Evolutionary conservation across 768 basidiomycete genomes (phyloP).

Genomic region (Mycena leptocephala): DNA sequence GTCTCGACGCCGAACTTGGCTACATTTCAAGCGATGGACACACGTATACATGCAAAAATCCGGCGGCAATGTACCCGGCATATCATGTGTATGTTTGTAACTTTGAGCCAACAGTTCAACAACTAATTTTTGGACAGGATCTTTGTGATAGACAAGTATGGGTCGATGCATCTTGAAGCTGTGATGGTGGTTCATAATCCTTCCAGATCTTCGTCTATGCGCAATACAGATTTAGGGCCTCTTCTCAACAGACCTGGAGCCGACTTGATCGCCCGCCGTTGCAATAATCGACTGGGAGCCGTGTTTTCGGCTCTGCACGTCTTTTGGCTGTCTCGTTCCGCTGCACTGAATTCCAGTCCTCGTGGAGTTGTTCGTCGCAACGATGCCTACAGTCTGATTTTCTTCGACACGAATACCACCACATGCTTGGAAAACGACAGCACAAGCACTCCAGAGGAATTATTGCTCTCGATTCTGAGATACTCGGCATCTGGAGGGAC

Average conservation of each 20-base stretch:
- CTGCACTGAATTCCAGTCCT: conserved; percentile 46
- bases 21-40: conserved; percentile 75
- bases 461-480: conserved; percentile 57
- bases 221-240: conserved; percentile 56
- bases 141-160: conserved; percentile 69
- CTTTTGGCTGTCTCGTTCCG: conserved; percentile 71
- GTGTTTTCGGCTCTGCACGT: conserved; percentile 70
- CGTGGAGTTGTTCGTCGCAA: conserved; percentile 44
- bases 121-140: conserved; percentile 22
- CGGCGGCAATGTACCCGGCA: conserved; percentile 65
- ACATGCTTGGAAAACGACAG: conserved; percentile 63
- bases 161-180: no score
- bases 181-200: background rate
- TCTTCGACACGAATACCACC: conserved; percentile 54
- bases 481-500: conserved; percentile 56
- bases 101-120: background rate
- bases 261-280: conserved; percentile 50
- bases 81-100: conserved; percentile 70
- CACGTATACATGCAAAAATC: conserved; percentile 68
- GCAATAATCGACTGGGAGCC: conserved; percentile 70
- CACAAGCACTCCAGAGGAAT: conserved; percentile 58
- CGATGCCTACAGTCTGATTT: conserved; percentile 72
- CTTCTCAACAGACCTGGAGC: conserved; percentile 60
- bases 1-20: conserved; percentile 51
- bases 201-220: conserved; percentile 70